Percentiles rank a stretch among this genome's conserved stretches.
Conservation (phyloP, 441 rosid species). For the Flueggea neowawraea region DNA sequence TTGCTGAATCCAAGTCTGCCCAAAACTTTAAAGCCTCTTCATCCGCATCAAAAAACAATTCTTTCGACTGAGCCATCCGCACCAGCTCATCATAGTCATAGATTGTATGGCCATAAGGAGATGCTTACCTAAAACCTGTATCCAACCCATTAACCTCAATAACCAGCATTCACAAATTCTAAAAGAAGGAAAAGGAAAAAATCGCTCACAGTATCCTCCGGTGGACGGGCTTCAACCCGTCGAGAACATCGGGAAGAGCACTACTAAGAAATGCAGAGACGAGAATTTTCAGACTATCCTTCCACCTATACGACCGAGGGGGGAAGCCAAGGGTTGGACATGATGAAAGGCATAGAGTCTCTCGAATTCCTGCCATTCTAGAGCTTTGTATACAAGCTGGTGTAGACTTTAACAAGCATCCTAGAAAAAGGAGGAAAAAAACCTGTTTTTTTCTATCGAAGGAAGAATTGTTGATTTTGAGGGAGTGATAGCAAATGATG, state of each 20-base stretch:
- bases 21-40: too few relatives aligned
- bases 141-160: too few relatives aligned
- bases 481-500: conserved; percentile 20
- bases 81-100: conserved; percentile 94
- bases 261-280: conserved; percentile 15
- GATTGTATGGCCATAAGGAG: conserved; percentile 95
- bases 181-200: too few relatives aligned
- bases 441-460: conserved; percentile 73
- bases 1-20: too few relatives aligned
- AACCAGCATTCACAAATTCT: neutral
- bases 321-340: conserved; percentile 71
- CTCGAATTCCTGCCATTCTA: conserved; percentile 58
- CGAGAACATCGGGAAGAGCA: conserved; percentile 91
- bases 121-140: conserved; percentile 92
- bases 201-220: conserved; percentile 80
- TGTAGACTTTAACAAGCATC: conserved; percentile 54
- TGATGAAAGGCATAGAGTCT: conserved; percentile 45
- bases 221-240: conserved; percentile 93
- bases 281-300: conserved; percentile 20
- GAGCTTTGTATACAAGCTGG: conserved; percentile 91
- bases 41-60: too few relatives aligned
- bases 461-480: conserved; percentile 81
- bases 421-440: conserved; percentile 65
- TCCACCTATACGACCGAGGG: conserved; percentile 79
- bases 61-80: conserved; percentile 99